Base-by-base conservation (phyloP, 1,139 yeast genomes). In the Zygosaccharomyces sapae region DNA sequence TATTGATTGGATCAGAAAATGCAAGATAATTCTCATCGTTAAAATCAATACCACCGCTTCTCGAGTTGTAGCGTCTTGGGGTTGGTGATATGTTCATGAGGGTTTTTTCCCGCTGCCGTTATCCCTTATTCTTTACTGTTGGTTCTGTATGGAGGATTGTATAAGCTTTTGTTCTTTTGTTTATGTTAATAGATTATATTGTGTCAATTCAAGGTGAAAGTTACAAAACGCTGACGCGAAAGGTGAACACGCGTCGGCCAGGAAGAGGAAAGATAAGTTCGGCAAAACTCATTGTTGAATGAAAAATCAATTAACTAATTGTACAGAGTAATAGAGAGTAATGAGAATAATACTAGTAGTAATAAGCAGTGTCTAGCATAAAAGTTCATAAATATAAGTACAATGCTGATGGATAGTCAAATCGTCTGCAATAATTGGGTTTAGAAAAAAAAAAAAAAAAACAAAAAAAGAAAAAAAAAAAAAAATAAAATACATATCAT, bases 71-170 rank as follows among this genome's bases (percentile, higher is more conserved):
- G 20, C 59, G 55, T 27, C 55, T 50, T n/a, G 59, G 59, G 3
- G 59, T 55, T 5, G 59, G 59, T n/a, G 59, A 55, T 27, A 55
- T 43, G 30, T 55, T 53, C 59, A 55, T 55, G 16, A 24, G 25
- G 25, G 25, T 22, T 22, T 12, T 4, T 31, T 16, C 13, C 22
- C 22, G 25, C 39, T 22, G 22, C 30, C 18, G 30, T n/a, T 33
- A 9, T 25, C 7, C 30, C 33, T 39, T 19, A 35, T 27, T 36
- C 25, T 45, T 41, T 19, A 20, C 16, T n/a, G 20, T 5, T 36
- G 30, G 25, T 22, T 36, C 22, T 22, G 7, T 22, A 22, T 7
- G 3, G 25, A 22, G 8, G 8, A 22, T 22, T 22, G 25, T 22
- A 22, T 22, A 6, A 22, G 7, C 8, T 7, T 22, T 7, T 7